Percentiles rank a stretch among this genome's conserved stretches.
Conservation (phyloP, 2,329 filamentous ascomycete species). For the Colletotrichum tofieldiae region DNA sequence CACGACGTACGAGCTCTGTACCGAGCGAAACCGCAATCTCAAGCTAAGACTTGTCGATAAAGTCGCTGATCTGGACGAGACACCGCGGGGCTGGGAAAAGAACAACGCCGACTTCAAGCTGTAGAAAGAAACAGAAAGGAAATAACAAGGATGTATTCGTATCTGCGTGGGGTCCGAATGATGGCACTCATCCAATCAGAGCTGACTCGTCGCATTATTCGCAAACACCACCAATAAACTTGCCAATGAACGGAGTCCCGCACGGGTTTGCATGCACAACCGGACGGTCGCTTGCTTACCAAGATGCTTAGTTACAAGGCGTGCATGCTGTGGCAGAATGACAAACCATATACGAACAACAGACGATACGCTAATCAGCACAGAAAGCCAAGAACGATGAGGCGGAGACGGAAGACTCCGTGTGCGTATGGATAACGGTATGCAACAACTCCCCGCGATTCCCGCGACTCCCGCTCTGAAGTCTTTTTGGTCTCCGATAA, state of each 20-base stretch:
- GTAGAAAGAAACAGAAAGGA: conserved; percentile 51
- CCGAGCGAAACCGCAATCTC: conserved; percentile 78
- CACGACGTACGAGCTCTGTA: conserved; percentile 93
- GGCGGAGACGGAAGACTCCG: conserved; percentile 3
- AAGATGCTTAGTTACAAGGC: conserved; percentile 40
- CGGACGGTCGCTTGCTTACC: conserved; percentile 26
- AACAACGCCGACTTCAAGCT: conserved; percentile 84
- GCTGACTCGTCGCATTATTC: background rate
- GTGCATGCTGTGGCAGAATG: conserved; percentile 39
- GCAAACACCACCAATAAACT: conserved; percentile 22
- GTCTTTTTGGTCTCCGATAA: no score
- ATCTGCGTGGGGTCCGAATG: conserved; percentile 20
- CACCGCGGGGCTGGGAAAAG: conserved; percentile 77
- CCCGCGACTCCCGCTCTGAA: conserved; percentile 11
- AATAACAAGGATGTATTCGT: background rate
- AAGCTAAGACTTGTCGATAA: conserved; percentile 82
- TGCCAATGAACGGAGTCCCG: conserved; percentile 30
- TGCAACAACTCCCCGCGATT: conserved; percentile 21
- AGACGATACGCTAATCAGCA: conserved; percentile 25
- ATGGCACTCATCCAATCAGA: conserved; percentile 19
- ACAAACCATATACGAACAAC: conserved; percentile 40
- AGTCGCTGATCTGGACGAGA: conserved; percentile 73
- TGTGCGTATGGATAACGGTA: background rate
- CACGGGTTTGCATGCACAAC: conserved; percentile 10
- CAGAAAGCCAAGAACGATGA: conserved; percentile 15